A percentile compares a stretch with the other conserved stretches of the same genome.
Conservation (phyloP, 331 rosid species). For the Malus hybrid region DNA sequence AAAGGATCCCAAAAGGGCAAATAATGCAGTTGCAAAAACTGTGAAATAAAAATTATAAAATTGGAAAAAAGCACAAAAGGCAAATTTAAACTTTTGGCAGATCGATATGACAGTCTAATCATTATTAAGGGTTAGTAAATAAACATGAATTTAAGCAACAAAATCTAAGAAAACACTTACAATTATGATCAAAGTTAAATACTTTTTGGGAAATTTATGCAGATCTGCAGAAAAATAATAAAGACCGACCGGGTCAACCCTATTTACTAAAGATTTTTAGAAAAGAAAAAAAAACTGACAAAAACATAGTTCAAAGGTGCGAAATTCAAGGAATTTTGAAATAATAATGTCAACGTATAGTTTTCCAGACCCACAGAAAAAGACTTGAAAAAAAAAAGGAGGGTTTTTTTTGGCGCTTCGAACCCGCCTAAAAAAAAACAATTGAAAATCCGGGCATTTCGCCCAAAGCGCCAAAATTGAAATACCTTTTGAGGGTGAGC, state of each 20-base stretch:
- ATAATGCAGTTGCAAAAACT: slow-evolving; percentile 28
- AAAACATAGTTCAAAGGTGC: slow-evolving; percentile 32
- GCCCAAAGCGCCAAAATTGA: slow-evolving; percentile 8
- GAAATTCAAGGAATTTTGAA: slow-evolving; percentile 46
- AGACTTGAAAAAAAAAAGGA: background rate
- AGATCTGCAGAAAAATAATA: slow-evolving; percentile 3
- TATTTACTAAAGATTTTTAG: slow-evolving; percentile 26
- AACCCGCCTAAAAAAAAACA: slow-evolving; percentile 4
- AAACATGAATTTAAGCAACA: slow-evolving; percentile 15
- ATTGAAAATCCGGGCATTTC: background rate
- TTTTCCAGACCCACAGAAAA: slow-evolving; percentile 14
- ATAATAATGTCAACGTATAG: slow-evolving; percentile 28
- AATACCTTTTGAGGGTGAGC: slow-evolving; percentile 30
- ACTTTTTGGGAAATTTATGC: background rate
- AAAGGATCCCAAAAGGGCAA: slow-evolving; percentile 29
- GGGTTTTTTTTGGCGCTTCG: slow-evolving; percentile 4
- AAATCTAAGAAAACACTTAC: background rate
- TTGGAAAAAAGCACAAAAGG: slow-evolving; percentile 28
- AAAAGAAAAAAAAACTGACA: slow-evolving; percentile 5
- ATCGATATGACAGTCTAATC: slow-evolving; percentile 40
- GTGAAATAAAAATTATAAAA: slow-evolving; percentile 28
- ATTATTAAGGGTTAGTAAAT: slow-evolving; percentile 19
- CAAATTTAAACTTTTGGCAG: slow-evolving; percentile 40
- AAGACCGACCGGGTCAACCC: slow-evolving; percentile 32
- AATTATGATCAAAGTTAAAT: background rate